These are phyloP conservation scores for Coemansia sp. DNA, from an alignment of 192 early-diverging fungal genomes.

Conservation along the genomic window DNA sequence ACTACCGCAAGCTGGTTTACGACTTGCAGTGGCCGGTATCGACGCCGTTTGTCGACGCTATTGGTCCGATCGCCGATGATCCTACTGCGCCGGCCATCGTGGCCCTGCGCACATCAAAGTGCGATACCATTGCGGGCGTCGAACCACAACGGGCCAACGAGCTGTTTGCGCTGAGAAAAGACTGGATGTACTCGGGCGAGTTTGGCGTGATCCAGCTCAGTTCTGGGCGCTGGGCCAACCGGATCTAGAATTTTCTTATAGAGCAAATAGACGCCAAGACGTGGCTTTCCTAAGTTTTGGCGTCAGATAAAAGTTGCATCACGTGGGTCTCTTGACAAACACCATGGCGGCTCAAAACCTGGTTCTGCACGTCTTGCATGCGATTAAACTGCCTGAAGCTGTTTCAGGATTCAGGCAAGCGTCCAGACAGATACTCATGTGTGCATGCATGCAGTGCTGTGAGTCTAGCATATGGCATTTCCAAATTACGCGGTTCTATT, in stretches of 20 bases:
- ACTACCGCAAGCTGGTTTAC: slow-evolving; percentile 93
- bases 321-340: neutral
- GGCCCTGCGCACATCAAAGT: slow-evolving; percentile 82
- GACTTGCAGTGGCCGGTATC: slow-evolving; percentile 83
- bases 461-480: too few species aligned
- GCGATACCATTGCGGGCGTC: slow-evolving; percentile 79
- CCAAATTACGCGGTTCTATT: too few species aligned
- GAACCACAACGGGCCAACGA: slow-evolving; percentile 40
- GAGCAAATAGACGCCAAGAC: too few species aligned
- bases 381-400: too few species aligned
- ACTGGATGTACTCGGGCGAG: slow-evolving; percentile 72
- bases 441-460: too few species aligned
- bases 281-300: too few species aligned
- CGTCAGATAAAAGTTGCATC: neutral
- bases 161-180: slow-evolving; percentile 31
- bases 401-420: too few species aligned
- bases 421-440: too few species aligned
- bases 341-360: too few species aligned
- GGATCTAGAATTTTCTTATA: too few species aligned
- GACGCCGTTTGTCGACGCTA: slow-evolving; percentile 79
- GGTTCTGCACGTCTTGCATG: too few species aligned
- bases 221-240: slow-evolving; percentile 39
- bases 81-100: slow-evolving; percentile 65
- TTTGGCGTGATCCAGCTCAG: slow-evolving; percentile 67
- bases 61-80: slow-evolving; percentile 66